Percentiles rank a stretch among this genome's conserved stretches.
Conservation (phyloP, 306 rosid species). For the Rosa chinensis region DNA sequence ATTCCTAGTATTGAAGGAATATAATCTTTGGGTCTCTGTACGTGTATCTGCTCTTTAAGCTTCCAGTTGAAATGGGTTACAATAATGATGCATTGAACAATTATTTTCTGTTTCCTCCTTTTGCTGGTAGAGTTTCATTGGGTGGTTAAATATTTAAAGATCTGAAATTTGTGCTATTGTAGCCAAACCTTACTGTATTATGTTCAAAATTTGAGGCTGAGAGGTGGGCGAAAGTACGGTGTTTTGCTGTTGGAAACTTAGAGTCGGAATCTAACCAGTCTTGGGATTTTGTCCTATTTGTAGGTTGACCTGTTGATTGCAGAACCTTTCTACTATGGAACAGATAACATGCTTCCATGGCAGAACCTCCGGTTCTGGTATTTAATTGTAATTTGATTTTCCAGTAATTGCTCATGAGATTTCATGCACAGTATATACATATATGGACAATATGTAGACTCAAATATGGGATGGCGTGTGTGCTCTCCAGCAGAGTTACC, state of each 20-base stretch:
- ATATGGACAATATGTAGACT: background rate
- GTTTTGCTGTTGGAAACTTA: slow-evolving; percentile 2
- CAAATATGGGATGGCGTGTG: background rate
- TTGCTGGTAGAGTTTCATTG: background rate
- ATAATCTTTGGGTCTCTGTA: background rate
- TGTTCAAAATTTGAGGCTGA: background rate
- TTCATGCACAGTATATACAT: background rate
- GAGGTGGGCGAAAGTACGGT: background rate
- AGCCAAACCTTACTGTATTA: background rate
- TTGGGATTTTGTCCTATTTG: slow-evolving; percentile 25
- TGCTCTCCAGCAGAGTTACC: background rate
- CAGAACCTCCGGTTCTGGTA: slow-evolving; percentile 91
- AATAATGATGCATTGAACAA: background rate
- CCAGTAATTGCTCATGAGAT: background rate
- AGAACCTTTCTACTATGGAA: slow-evolving; percentile 87
- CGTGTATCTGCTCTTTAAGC: background rate
- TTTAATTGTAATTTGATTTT: background rate
- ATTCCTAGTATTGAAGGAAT: background rate
- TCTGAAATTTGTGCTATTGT: background rate
- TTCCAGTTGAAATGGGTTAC: background rate
- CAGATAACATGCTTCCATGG: slow-evolving; percentile 87
- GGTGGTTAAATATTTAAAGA: background rate
- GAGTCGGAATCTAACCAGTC: slow-evolving; percentile 9
- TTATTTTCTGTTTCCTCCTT: background rate
- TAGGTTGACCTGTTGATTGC: slow-evolving; percentile 80